Base-by-base conservation (phyloP, 176 grass and related monocot genomes). In the Carex parvula region DNA sequence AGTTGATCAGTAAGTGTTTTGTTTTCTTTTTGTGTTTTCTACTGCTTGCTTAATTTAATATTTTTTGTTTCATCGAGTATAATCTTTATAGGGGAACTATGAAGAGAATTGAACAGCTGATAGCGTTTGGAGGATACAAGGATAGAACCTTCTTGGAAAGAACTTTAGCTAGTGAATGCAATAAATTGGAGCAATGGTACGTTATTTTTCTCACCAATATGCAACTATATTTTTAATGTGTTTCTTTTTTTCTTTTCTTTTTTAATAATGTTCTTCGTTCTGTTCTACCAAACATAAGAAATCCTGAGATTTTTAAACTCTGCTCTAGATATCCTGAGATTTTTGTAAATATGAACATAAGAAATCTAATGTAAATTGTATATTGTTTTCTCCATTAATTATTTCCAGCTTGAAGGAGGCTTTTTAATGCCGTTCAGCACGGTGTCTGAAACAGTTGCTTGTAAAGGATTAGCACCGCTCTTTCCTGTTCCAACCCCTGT, bases 91-190 rank as follows among this genome's bases (percentile, higher is more conserved):
- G 95, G 41, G 89, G 91, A 37, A 90, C 86, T 82, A 48, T 86
- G 84, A 87, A 87, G 86, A 87, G 80, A 87, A 39, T 91, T 84
- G 95, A 94, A 55, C 84, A 94, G 42, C 89, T 94, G 59, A 84
- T 93, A 80, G 86, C 80, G 65, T 98, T 98, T 41, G 95, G 95
- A 87, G 95, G 95, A 85, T 98, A 93, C 92, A 86, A 58, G 2
- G 89, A 98, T 79, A 84, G 83, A 13, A 86, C 83, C 10, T 95
- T 93, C 86, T 87, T 98, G 86, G 89, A 93, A 79, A 93, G 76
- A 87, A 95, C 79, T 86, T 90, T 98, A 78, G 83, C 84, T 41
- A 87, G 89, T 83, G 87, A 94, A 88, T 93, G 94, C 81, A 93
- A 83, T 89, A 89, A 93, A 61, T 59, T 98, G 89, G 92, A 98